phyloP scores from a whole-genome alignment of 345 rosid genomes.

The Arabis alpina region DNA sequence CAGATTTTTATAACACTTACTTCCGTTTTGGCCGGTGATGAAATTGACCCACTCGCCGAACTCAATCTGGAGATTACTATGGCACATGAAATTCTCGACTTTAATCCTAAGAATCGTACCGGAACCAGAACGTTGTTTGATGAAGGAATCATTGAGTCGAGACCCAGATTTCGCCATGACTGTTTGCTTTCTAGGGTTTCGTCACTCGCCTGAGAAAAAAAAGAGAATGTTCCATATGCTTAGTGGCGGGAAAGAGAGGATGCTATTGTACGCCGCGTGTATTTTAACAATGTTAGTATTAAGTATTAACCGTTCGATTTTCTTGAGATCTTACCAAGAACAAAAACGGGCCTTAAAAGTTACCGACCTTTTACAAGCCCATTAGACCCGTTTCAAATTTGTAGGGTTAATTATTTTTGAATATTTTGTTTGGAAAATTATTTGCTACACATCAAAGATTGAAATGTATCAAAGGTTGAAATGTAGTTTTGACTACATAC shows the following conservation, averaged over 20 bases:
- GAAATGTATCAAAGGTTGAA: no score
- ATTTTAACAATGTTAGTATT: no score
- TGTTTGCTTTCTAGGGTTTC: conserved; percentile 21
- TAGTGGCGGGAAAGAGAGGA: conserved; percentile 36
- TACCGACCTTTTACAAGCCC: no score
- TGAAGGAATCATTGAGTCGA: conserved; percentile 32
- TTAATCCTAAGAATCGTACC: conserved; percentile 73
- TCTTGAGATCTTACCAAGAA: no score
- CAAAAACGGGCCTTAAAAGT: no score
- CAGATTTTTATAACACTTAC: conserved; percentile 43
- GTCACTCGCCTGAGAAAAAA: conserved; percentile 2
- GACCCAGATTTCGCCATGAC: conserved; percentile 58
- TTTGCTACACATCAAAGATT: no score
- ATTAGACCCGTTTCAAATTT: no score
- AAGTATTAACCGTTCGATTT: no score
- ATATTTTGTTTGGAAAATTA: no score
- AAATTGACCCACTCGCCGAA: conserved; percentile 90
- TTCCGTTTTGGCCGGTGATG: conserved; percentile 96
- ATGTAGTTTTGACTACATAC: no score
- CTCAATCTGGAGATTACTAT: conserved; percentile 75
- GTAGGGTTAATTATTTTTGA: no score
- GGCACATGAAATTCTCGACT: conserved; percentile 95
- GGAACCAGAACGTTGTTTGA: conserved; percentile 56
- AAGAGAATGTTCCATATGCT: not conserved
- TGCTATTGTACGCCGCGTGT: conserved; percentile 18